Evolutionary conservation across 2,329 filamentous ascomycete genomes (phyloP).

Genomic region (Arthrinium puccinioides): DNA sequence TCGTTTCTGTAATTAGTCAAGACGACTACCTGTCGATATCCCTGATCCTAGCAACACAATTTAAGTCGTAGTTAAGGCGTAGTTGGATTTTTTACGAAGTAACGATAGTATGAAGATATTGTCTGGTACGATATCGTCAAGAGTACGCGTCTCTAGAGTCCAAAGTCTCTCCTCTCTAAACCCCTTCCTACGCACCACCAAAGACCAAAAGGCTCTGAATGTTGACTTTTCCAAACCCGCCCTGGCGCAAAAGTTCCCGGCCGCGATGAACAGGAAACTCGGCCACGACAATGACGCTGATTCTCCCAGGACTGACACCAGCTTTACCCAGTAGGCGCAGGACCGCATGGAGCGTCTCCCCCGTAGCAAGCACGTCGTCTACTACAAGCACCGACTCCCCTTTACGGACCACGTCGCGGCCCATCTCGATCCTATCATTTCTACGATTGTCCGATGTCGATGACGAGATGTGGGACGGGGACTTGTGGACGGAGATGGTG

Average conservation of each 20-base stretch:
- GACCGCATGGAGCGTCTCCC: constrained; percentile 45
- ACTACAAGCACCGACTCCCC: constrained; percentile 44
- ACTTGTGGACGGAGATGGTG: constrained; percentile 38
- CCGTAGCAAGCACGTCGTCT: constrained; percentile 53
- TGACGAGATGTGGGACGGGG: constrained; percentile 46
- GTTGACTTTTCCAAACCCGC: constrained; percentile 40
- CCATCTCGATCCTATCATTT: constrained; percentile 42
- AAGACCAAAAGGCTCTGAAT: constrained; percentile 49
- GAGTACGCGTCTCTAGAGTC: no score
- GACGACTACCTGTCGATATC: no score
- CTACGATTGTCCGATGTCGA: constrained; percentile 11
- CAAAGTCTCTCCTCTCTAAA: no score
- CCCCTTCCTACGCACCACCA: constrained; percentile 33
- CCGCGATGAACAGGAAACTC: constrained; percentile 51
- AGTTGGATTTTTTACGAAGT: no score
- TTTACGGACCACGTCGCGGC: constrained; percentile 28
- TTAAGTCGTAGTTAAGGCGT: no score
- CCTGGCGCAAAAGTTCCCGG: constrained; percentile 33
- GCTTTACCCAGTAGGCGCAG: constrained; percentile 37
- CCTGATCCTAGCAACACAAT: no score
- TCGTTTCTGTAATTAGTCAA: no score
- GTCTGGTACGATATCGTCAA: no score
- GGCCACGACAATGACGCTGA: constrained; percentile 45
- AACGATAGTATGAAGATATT: no score
- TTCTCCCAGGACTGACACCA: constrained; percentile 30